Evolutionary conservation across 495 filamentous ascomycete species (phyloP).

Genomic region (Terfezia claveryi): DNA sequence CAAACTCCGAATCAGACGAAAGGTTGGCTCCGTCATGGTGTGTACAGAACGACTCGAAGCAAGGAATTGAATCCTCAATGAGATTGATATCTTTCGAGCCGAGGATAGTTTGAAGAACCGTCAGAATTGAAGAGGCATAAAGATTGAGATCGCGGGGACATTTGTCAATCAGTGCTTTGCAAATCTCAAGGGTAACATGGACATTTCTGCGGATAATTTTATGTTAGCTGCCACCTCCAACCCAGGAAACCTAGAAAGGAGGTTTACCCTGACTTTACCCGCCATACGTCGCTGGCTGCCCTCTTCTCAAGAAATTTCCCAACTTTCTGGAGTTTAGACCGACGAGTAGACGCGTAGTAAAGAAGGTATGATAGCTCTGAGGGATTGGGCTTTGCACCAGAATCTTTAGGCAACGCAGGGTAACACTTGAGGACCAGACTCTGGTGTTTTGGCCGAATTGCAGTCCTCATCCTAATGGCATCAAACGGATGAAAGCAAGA

Average conservation of each 20-base stretch:
- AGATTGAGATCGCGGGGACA: conserved; percentile 71
- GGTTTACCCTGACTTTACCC: conserved; percentile 49
- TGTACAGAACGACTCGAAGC: conserved; percentile 63
- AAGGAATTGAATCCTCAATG: conserved; percentile 66
- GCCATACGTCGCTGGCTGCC: conserved; percentile 68
- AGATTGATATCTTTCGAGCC: conserved; percentile 63
- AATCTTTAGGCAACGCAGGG: conserved; percentile 36
- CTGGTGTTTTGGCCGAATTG: conserved; percentile 66
- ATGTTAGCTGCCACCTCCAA: conserved; percentile 3
- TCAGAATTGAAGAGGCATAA: conserved; percentile 58
- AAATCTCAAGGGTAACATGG: conserved; percentile 74
- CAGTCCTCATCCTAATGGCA: background rate
- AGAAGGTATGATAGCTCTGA: conserved; percentile 88
- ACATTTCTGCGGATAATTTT: conserved; percentile 42
- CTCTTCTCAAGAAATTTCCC: conserved; percentile 77
- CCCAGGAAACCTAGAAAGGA: background rate
- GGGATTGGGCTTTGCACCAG: conserved; percentile 72
- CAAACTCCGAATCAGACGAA: conserved; percentile 59
- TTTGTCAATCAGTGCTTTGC: conserved; percentile 77
- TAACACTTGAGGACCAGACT: conserved; percentile 85
- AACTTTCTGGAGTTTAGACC: conserved; percentile 85
- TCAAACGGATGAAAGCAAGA: background rate
- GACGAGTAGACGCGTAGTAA: conserved; percentile 81
- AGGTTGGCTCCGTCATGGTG: conserved; percentile 59
- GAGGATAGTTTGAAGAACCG: conserved; percentile 54